Evolutionary conservation across 176 grass and related monocot genomes (phyloP).

Genomic region (Thinopyrum elongatum): DNA sequence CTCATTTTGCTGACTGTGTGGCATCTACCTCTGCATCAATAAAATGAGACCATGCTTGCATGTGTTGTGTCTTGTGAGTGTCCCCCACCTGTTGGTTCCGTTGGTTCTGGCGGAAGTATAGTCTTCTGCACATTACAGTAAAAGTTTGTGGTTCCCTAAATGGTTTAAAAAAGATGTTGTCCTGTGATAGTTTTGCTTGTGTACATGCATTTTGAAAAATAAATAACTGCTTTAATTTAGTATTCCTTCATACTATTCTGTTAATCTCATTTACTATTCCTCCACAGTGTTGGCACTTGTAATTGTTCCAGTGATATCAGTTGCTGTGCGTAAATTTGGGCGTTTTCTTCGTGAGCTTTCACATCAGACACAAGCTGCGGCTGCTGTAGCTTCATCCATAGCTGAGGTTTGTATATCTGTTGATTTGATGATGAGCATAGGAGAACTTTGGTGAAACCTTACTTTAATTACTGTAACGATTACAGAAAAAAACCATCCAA

Average conservation of each 20-base stretch:
- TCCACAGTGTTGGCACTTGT: constrained; percentile 75
- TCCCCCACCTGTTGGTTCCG: not conserved
- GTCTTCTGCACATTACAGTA: not conserved
- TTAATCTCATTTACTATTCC: constrained; percentile 31
- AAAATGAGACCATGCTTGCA: not conserved
- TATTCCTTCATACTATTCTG: not conserved
- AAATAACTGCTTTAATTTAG: not conserved
- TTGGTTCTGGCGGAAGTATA: not conserved
- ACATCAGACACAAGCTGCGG: constrained; percentile 88
- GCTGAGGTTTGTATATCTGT: constrained; percentile 64
- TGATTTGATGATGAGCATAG: not conserved
- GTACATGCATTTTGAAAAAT: not conserved
- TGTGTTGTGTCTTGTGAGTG: not conserved
- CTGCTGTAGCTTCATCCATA: constrained; percentile 92
- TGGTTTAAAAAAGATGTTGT: not conserved
- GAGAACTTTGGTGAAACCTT: not conserved
- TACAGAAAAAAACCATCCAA: not conserved
- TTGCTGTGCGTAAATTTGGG: constrained; percentile 78
- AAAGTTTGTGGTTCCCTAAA: not conserved
- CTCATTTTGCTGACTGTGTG: too few relatives aligned
- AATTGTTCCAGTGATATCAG: constrained; percentile 78
- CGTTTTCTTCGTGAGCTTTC: constrained; percentile 96
- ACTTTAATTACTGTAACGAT: not conserved
- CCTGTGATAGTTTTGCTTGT: not conserved
- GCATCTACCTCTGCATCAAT: not conserved